These are phyloP conservation scores for Boletus fagicola DNA, from an alignment of 768 basidiomycete species.

Conservation along the genomic window DNA sequence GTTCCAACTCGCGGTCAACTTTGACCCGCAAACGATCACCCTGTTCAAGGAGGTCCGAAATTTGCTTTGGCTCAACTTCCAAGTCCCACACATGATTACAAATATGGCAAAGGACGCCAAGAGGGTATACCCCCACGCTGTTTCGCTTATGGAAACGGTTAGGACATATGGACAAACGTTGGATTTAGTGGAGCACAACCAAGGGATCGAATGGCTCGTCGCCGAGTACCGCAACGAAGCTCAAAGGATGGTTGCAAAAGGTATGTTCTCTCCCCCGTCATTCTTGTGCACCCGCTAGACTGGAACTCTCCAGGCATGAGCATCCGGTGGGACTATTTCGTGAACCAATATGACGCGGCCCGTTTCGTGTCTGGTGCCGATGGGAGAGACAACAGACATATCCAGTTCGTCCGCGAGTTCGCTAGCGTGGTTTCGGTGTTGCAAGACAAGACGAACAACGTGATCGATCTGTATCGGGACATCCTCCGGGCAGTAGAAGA, in stretches of 20 bases:
- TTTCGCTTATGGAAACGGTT: conserved; percentile 98
- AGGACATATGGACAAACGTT: conserved; percentile 95
- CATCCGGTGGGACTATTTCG: conserved; percentile 95
- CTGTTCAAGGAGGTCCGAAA: conserved; percentile 98
- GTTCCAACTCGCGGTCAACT: conserved; percentile 91
- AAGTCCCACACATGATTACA: conserved; percentile 90
- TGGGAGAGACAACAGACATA: conserved; percentile 80
- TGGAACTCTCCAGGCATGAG: conserved; percentile 68
- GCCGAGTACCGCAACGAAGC: conserved; percentile 93
- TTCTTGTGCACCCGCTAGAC: not conserved
- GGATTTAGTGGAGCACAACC: conserved; percentile 86
- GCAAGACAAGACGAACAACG: conserved; percentile 94
- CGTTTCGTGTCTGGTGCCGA: conserved; percentile 74
- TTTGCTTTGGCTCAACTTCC: conserved; percentile 92
- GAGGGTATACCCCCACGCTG: conserved; percentile 96
- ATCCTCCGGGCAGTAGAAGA: conserved; percentile 84
- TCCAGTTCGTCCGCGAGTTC: conserved; percentile 93
- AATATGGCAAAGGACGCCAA: conserved; percentile 99
- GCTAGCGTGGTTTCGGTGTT: conserved; percentile 89
- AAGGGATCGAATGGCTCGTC: conserved; percentile 90
- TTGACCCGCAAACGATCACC: conserved; percentile 97
- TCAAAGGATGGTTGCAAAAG: conserved; percentile 89
- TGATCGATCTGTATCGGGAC: conserved; percentile 89
- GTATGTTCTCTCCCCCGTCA: conserved; percentile 41
- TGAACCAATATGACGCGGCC: conserved; percentile 87